phyloP scores from a whole-genome alignment of 2,329 filamentous ascomycete genomes.

The Thyridium curvatum region DNA sequence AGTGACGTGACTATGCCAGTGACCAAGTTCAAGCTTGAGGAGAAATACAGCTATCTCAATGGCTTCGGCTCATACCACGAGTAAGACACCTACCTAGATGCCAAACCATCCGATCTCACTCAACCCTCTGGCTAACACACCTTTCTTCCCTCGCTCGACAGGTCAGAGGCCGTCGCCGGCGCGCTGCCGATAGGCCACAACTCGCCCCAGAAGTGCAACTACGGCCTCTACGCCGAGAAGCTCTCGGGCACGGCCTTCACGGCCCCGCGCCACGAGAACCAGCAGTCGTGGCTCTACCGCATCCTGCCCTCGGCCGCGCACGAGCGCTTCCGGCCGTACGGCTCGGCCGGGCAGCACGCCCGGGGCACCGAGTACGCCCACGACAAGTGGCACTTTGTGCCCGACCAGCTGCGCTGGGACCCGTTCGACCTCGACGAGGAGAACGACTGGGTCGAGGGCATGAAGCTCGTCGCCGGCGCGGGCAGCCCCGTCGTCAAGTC shows the following conservation, averaged over 20 bases:
- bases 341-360: slow-evolving; percentile 23
- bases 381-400: slow-evolving; percentile 61
- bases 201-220: slow-evolving; percentile 73
- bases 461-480: slow-evolving; percentile 70
- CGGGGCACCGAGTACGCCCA: slow-evolving; percentile 1
- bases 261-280: slow-evolving; percentile 61
- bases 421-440: slow-evolving; percentile 61
- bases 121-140: too few species aligned
- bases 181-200: slow-evolving; percentile 72
- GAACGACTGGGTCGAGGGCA: slow-evolving; percentile 45
- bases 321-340: slow-evolving; percentile 39
- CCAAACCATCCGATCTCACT: too few species aligned
- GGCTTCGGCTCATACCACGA: slow-evolving; percentile 75
- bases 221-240: slow-evolving; percentile 78
- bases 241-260: slow-evolving; percentile 69
- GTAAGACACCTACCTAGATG: slow-evolving; percentile 40
- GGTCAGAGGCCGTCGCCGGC: slow-evolving; percentile 69
- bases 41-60: slow-evolving; percentile 69
- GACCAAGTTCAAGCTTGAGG: slow-evolving; percentile 39
- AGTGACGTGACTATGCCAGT: slow-evolving; percentile 34
- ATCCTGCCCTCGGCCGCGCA: slow-evolving; percentile 61
- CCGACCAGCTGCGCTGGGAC: slow-evolving; percentile 77
- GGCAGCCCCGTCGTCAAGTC: slow-evolving; percentile 75
- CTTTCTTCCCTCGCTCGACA: too few species aligned
- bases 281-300: slow-evolving; percentile 68